phyloP scores from a whole-genome alignment of 2,329 filamentous ascomycete species.

The Penicillium sp. region DNA sequence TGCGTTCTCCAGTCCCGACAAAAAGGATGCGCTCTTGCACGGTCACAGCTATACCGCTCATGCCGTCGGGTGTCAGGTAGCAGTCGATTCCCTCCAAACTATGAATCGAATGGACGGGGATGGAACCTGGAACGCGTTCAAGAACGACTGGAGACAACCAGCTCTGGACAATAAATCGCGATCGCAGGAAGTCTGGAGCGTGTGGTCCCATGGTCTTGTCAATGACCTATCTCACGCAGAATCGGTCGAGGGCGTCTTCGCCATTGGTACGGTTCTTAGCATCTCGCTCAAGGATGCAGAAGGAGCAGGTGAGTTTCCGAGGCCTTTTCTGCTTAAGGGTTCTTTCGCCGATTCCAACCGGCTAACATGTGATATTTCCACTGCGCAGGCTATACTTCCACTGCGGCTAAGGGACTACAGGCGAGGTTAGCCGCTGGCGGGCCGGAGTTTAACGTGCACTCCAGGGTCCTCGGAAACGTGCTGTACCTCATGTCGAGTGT shows the following conservation, averaged over 20 bases:
- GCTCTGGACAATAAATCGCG: background rate
- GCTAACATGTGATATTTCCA: conserved; percentile 25
- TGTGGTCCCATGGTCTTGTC: conserved; percentile 70
- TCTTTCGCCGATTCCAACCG: conserved; percentile 13
- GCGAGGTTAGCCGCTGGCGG: conserved; percentile 50
- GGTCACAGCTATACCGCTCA: conserved; percentile 89
- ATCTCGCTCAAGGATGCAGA: conserved; percentile 60
- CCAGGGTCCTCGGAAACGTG: conserved; percentile 64
- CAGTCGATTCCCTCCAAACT: conserved; percentile 65
- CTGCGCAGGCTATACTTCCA: conserved; percentile 59
- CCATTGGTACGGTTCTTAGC: conserved; percentile 75
- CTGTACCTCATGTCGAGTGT: conserved; percentile 66
- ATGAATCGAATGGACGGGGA: conserved; percentile 63
- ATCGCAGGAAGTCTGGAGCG: conserved; percentile 62
- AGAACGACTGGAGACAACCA: conserved; percentile 51
- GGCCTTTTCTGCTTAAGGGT: conserved; percentile 1
- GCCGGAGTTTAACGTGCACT: conserved; percentile 57
- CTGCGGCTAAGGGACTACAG: conserved; percentile 58
- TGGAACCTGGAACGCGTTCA: conserved; percentile 63
- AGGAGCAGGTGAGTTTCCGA: conserved; percentile 49
- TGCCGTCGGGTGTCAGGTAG: conserved; percentile 79
- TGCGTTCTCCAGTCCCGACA: conserved; percentile 72
- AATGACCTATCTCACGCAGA: conserved; percentile 60
- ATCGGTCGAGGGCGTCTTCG: conserved; percentile 69
- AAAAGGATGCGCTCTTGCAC: conserved; percentile 78